Evolutionary conservation across 2,329 filamentous ascomycete species (phyloP), one percentile per base, ranked within the genome.

Genomic region (Fusarium longipes): DNA sequence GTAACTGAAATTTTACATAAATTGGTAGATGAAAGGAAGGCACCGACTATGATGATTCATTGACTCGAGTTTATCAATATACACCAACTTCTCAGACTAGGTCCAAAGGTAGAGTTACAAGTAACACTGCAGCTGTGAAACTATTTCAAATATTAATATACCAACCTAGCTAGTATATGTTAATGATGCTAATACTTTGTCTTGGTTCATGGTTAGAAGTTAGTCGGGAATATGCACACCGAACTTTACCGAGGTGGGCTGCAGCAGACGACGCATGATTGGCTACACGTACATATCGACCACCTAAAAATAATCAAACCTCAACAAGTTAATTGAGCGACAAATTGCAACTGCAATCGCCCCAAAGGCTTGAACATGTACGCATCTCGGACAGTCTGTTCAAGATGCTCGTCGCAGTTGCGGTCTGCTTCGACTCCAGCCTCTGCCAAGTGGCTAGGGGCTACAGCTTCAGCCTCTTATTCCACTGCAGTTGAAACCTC

Each of bases 371-470:
- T 58, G 63, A 63, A 52, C 48, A 80, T 80, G 79, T 74, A 75
- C 65, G 67, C 76, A 53, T 74, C 79, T 55, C 72, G 77, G 55
- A 71, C 73, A 33, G 68, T 74, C 58, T 80, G 79, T 70, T 74
- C 72, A 63, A 76, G 73, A 70, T 81, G 78, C 65, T 73, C 74
- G 42, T 71, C 73, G 20, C 74, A 73, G 32, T 47, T 77, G 47
- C 73, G 73, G 30, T 51, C 62, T 18, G 57, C 60, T 20, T 52
- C 70, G 4, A 55, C 57, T 20, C 53, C 69, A 25, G 57, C 56
- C 22, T 57, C 70, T 12, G 54, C 55, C 17, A 67, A 60, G 57
- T 51, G 64, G 33, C 56, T 73, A 39, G 71, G 67, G 44, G 55
- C 58, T 9, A 55, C 51, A 32, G 55, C 58, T 9, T 54, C 51